Conservation (phyloP, 306 rosid species). For the Luffa aegyptiaca region DNA sequence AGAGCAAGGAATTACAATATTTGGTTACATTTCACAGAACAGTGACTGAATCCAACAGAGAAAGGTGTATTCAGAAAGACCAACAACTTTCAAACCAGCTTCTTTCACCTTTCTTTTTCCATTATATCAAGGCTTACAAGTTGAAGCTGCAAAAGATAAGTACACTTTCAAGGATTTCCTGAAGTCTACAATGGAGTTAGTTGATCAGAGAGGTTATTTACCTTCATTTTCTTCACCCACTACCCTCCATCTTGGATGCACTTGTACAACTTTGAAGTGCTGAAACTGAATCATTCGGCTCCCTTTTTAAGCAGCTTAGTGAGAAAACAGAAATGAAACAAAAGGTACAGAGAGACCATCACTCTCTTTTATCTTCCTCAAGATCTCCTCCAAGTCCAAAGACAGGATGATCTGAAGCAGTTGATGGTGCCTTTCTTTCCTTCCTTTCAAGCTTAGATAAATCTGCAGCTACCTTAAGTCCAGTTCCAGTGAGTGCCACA, state of each 20-base stretch:
- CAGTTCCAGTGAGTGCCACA: slow-evolving; percentile 55
- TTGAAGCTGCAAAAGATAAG: background rate
- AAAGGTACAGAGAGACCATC: background rate
- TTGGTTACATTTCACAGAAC: background rate
- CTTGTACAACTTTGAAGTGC: background rate
- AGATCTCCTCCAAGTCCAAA: slow-evolving; percentile 52
- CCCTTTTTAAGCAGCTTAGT: slow-evolving; percentile 4
- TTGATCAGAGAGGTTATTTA: background rate
- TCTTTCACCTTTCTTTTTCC: background rate
- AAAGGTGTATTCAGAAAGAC: background rate
- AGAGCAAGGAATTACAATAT: background rate
- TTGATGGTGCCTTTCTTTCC: slow-evolving; percentile 34
- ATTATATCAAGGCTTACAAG: background rate
- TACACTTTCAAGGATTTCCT: background rate
- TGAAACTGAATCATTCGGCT: background rate
- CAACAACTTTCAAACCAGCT: background rate
- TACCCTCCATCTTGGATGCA: background rate
- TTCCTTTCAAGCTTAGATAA: slow-evolving; percentile 32
- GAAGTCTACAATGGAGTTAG: background rate
- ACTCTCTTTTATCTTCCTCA: slow-evolving; percentile 89
- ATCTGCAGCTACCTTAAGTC: slow-evolving; percentile 23
- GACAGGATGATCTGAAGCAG: slow-evolving; percentile 27
- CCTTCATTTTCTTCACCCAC: background rate
- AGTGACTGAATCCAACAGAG: background rate
- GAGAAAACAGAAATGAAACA: background rate